Conservation (phyloP, 176 grass and related monocot genomes). For the Oryza nivara region DNA sequence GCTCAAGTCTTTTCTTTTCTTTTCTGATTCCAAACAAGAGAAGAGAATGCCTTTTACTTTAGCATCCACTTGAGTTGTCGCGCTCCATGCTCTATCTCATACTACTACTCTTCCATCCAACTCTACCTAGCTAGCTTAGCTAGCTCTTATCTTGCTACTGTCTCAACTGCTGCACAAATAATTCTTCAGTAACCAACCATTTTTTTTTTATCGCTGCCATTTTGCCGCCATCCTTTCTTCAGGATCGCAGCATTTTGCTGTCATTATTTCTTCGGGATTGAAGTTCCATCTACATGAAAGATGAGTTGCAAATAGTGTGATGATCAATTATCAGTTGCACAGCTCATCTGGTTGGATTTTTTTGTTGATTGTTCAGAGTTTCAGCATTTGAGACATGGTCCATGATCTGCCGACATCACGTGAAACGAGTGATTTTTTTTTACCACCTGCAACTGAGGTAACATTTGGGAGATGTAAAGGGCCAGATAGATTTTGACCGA, state of each 20-base stretch:
- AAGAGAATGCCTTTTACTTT: not conserved
- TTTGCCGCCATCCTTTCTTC: not conserved
- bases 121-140: not conserved
- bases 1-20: constrained; percentile 22
- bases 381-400: not conserved
- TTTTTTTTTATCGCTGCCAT: not conserved
- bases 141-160: constrained; percentile 2
- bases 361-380: not conserved
- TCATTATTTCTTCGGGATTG: not conserved
- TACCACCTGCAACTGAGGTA: not conserved
- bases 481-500: not conserved
- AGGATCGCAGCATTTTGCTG: not conserved
- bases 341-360: not conserved
- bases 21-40: not conserved
- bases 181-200: not conserved
- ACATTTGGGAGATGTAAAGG: not conserved
- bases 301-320: not conserved
- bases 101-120: constrained; percentile 21
- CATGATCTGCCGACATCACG: not conserved
- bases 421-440: not conserved
- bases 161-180: constrained; percentile 49
- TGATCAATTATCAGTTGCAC: not conserved
- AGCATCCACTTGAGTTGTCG: constrained; percentile 21
- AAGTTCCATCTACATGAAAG: not conserved
- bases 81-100: not conserved